These are phyloP conservation scores for Globomyces pollinis-pini DNA, from an alignment of 192 early-diverging fungal species.

Conservation along the genomic window DNA sequence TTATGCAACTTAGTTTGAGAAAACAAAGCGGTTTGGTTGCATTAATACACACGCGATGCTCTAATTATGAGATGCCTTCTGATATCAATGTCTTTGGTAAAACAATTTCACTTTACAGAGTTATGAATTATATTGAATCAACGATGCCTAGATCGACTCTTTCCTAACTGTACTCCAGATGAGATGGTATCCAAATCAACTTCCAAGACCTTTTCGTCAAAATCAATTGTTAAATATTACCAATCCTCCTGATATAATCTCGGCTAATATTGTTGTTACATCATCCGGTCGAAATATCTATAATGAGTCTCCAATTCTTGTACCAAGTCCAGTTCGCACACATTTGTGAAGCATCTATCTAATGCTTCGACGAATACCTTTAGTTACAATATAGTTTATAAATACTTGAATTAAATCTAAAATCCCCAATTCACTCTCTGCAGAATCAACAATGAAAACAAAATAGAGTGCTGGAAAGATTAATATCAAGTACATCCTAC, in stretches of 20 bases:
- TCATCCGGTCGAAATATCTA: slow-evolving; percentile 9
- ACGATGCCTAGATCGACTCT: not conserved
- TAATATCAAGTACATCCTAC: slow-evolving; percentile 19
- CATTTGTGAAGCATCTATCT: slow-evolving; percentile 84
- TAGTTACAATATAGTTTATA: not conserved
- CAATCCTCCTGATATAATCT: slow-evolving; percentile 1
- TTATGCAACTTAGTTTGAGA: too few relatives aligned
- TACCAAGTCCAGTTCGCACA: slow-evolving; percentile 67
- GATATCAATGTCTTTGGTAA: too few relatives aligned
- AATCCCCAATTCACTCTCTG: slow-evolving; percentile 92
- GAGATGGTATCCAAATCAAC: not conserved
- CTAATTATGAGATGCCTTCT: too few relatives aligned
- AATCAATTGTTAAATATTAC: too few relatives aligned
- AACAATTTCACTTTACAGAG: too few relatives aligned
- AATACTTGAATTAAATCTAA: slow-evolving; percentile 89
- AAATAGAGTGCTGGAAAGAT: slow-evolving; percentile 70
- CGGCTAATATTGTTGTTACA: not conserved
- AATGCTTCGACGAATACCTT: slow-evolving; percentile 81
- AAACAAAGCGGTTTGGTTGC: too few relatives aligned
- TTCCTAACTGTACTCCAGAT: not conserved
- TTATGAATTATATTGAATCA: not conserved
- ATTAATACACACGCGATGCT: too few relatives aligned
- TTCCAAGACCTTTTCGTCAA: too few relatives aligned
- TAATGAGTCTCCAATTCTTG: not conserved
- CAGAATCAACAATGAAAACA: slow-evolving; percentile 93